A percentile compares a stretch with the other conserved stretches of the same genome.
These are phyloP conservation scores for Knoxia roxburghii DNA, from an alignment of 257 asterid species.

Conservation along the genomic window DNA sequence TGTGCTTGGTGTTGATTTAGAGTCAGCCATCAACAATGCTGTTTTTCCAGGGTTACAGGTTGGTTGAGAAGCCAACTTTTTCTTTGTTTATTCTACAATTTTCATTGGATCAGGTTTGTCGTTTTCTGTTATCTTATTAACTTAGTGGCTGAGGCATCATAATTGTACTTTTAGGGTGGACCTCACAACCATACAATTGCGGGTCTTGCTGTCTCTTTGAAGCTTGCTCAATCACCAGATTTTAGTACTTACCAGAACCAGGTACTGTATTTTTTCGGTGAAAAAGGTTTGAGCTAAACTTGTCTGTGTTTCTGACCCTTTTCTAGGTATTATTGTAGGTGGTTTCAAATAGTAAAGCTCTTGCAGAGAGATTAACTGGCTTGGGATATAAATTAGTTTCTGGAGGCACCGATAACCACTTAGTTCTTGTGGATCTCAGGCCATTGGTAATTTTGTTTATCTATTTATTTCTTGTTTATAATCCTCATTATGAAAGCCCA, in stretches of 20 bases:
- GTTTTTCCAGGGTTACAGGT: conserved; percentile 97
- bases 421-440: conserved; percentile 94
- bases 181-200: conserved; percentile 96
- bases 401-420: conserved; percentile 96
- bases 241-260: conserved; percentile 75
- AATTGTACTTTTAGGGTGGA: conserved; percentile 56
- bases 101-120: background rate
- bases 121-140: background rate
- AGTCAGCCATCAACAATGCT: conserved; percentile 83
- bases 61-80: conserved; percentile 9
- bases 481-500: background rate
- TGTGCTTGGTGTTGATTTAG: conserved; percentile 71
- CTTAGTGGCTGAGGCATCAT: background rate
- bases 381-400: conserved; percentile 86
- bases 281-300: background rate
- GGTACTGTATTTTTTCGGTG: conserved; percentile 32
- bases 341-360: conserved; percentile 83
- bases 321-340: conserved; percentile 35
- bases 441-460: conserved; percentile 58
- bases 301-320: conserved; percentile 16
- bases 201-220: conserved; percentile 80
- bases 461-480: background rate
- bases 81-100: background rate
- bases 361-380: conserved; percentile 62
- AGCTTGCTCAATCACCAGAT: conserved; percentile 69